Evolutionary conservation across 1,284 basidiomycete species (phyloP), one percentile per base, ranked within the genome.

Genomic region (Dichomitus squalens): DNA sequence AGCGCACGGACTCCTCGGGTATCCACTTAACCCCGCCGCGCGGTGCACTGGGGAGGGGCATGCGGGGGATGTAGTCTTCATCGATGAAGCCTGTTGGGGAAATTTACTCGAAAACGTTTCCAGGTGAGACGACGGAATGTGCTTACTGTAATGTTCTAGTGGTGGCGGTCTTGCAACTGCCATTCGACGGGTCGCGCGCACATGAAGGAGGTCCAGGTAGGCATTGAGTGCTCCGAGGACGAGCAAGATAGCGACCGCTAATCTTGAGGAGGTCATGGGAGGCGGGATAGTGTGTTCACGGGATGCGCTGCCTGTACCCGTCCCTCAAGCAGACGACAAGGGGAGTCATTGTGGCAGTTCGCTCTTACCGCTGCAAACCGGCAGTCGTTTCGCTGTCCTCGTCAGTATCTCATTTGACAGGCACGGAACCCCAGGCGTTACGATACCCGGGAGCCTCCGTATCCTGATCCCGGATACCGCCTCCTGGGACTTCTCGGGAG

Each of bases 1-100:
- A 67, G 11, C 59, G 62, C 33, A 49, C 49, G 54, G 51, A 63
- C 36, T 67, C 66, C 43, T 67, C 66, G 44, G 59, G 33, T 3
- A 44, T 36, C 44, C 63, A 53, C 40, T 55, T 53, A 2, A 62
- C 66, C 29, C 31, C 44, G 34, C 50, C 51, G 35, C 47, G 58
- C 8, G 58, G 48, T 11, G 60, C 58, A 49, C 53, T 43, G 4
- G 54, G 58, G 25, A 66, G 55, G 11, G 61, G 62, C 38, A 67
- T 48, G 53, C 55, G 64, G 2, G 61, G 55, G 0, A 59, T 44
- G 44, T 63, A 58, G 57, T 67, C 64, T 20, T 65, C 58, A 21
- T 60, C 61, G 43, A 62, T 36, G 54, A 61, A 63, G 23, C 43
- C 64, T 65, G 27, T 8, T 18, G 3, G 20, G 21, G 35, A 18